phyloP scores from a whole-genome alignment of 495 filamentous ascomycete species.

The Talaromyces trachyspermus region DNA sequence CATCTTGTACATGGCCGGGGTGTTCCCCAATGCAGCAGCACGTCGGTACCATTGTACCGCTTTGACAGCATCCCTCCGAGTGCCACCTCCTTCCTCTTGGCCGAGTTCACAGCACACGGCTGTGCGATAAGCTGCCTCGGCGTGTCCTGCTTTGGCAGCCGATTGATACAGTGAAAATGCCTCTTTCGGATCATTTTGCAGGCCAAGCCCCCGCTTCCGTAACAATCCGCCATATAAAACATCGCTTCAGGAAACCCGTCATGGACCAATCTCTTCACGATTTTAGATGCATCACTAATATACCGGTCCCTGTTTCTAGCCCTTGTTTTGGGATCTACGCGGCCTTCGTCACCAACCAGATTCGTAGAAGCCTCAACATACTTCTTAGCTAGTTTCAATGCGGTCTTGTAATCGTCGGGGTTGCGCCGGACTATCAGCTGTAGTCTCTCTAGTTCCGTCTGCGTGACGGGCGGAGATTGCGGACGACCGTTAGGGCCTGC shows the following conservation, averaged over 20 bases:
- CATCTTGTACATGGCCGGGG: slow-evolving; percentile 95
- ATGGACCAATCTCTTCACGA: slow-evolving; percentile 75
- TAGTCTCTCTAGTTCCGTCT: slow-evolving; percentile 67
- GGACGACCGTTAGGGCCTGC: slow-evolving; percentile 8
- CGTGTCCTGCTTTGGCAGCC: slow-evolving; percentile 81
- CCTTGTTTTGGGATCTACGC: slow-evolving; percentile 67
- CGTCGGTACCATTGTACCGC: slow-evolving; percentile 98
- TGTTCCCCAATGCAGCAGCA: slow-evolving; percentile 80
- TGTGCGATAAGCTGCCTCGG: slow-evolving; percentile 82
- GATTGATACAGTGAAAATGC: slow-evolving; percentile 91
- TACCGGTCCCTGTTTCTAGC: slow-evolving; percentile 77
- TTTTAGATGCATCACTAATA: slow-evolving; percentile 77
- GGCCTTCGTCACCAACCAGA: slow-evolving; percentile 57
- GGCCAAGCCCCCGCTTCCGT: slow-evolving; percentile 67
- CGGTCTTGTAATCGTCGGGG: slow-evolving; percentile 61
- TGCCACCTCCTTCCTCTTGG: slow-evolving; percentile 87
- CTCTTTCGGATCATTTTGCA: slow-evolving; percentile 76
- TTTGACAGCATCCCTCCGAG: slow-evolving; percentile 81
- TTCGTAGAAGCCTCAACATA: slow-evolving; percentile 76
- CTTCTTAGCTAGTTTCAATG: slow-evolving; percentile 73
- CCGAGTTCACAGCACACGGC: slow-evolving; percentile 97
- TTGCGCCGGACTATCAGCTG: slow-evolving; percentile 58
- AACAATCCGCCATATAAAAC: slow-evolving; percentile 88
- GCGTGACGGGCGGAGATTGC: slow-evolving; percentile 54
- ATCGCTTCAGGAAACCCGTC: slow-evolving; percentile 71